phyloP scores from a whole-genome alignment of 1,284 basidiomycete species.

The Trametes sp. region DNA sequence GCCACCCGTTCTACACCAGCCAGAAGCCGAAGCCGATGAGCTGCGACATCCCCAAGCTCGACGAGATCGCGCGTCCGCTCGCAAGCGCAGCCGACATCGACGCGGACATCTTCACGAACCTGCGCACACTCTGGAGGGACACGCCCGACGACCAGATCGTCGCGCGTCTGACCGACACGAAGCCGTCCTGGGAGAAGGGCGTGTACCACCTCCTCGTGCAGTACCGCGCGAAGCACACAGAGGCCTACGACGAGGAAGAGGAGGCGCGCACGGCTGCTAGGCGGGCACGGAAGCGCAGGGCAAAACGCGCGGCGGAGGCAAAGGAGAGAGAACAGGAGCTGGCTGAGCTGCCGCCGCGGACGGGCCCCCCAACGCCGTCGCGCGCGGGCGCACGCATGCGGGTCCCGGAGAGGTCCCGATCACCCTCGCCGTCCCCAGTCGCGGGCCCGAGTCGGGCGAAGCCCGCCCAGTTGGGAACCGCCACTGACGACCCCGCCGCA shows the following conservation, averaged over 20 bases:
- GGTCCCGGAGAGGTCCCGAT: conserved; percentile 20
- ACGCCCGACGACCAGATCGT: conserved; percentile 77
- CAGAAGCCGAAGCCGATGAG: conserved; percentile 58
- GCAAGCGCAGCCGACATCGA: conserved; percentile 75
- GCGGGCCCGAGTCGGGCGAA: conserved; percentile 33
- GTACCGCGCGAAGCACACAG: conserved; percentile 76
- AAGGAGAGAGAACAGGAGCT: conserved; percentile 24
- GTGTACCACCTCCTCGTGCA: conserved; percentile 87
- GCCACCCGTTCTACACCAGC: conserved; percentile 90
- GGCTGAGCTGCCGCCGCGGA: conserved; percentile 56
- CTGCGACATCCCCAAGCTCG: conserved; percentile 68
- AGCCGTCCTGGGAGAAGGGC: conserved; percentile 91
- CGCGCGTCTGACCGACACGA: conserved; percentile 65
- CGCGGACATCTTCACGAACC: conserved; percentile 88
- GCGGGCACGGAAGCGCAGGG: conserved; percentile 39
- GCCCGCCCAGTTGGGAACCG: conserved; percentile 24
- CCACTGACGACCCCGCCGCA: conserved; percentile 27
- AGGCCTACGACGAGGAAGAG: conserved; percentile 72
- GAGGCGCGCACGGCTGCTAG: conserved; percentile 45
- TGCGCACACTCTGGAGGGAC: conserved; percentile 91
- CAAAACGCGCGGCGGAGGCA: conserved; percentile 27
- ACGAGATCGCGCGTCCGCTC: conserved; percentile 74
- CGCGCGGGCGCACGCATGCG: conserved; percentile 45
- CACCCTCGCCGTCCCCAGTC: conserved; percentile 25
- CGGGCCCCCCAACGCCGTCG: conserved; percentile 67